Conservation (phyloP, 306 rosid species). For the Glycyrrhiza uralensis region DNA sequence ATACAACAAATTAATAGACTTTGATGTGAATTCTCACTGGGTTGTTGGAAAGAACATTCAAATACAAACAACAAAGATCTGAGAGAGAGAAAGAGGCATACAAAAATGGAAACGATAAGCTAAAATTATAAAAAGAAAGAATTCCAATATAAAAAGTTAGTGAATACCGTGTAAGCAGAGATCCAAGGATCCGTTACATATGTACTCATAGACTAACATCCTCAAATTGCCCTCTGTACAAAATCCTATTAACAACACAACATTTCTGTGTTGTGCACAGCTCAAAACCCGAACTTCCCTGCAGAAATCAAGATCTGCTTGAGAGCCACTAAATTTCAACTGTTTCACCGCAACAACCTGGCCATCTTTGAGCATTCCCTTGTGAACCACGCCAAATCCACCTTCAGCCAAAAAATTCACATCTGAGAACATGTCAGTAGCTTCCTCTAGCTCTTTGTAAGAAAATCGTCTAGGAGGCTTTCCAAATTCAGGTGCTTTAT, state of each 20-base stretch:
- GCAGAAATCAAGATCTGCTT: constrained; percentile 85
- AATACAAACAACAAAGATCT: background rate
- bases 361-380: constrained; percentile 76
- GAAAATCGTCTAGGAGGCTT: constrained; percentile 89
- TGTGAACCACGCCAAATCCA: constrained; percentile 85
- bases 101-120: background rate
- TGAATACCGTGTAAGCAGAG: constrained; percentile 74
- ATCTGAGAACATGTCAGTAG: constrained; percentile 72
- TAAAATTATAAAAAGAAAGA: background rate
- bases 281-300: constrained; percentile 88
- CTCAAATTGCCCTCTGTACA: constrained; percentile 66
- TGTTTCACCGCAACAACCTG: constrained; percentile 92
- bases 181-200: constrained; percentile 86
- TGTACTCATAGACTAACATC: constrained; percentile 84
- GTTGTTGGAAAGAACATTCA: background rate
- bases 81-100: background rate
- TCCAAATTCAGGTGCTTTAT: constrained; percentile 84
- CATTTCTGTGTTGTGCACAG: constrained; percentile 97
- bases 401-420: constrained; percentile 74
- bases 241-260: constrained; percentile 82
- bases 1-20: background rate
- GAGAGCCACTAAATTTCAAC: constrained; percentile 73
- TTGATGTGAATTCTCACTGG: background rate
- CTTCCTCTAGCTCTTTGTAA: constrained; percentile 67
- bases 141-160: constrained; percentile 9